These are phyloP conservation scores for Phytophthora sojae DNA, from an alignment of 352 stramenopile species.

Conservation along the genomic window DNA sequence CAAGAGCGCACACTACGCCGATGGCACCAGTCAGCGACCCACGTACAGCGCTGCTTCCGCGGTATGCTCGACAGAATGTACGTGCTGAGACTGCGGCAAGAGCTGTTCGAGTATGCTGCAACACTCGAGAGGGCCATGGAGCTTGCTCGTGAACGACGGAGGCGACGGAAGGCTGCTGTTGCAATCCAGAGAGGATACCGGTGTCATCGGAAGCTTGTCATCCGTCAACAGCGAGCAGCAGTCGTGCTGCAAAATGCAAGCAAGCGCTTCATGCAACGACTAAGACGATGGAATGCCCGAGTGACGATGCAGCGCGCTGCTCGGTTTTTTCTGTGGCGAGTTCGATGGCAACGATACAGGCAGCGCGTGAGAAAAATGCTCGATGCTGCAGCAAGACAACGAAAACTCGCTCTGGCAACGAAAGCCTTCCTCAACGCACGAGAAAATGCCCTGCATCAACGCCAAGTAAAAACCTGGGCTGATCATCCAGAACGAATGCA, in stretches of 20 bases:
- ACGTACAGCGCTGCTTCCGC: constrained; percentile 47
- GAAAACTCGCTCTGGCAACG: constrained; percentile 37
- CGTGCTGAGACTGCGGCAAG: constrained; percentile 39
- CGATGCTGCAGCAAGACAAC: constrained; percentile 30
- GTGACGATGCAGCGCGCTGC: constrained; percentile 46
- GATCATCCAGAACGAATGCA: constrained; percentile 30
- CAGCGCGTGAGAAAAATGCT: constrained; percentile 42
- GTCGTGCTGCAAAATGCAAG: constrained; percentile 37
- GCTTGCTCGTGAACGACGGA: constrained; percentile 27
- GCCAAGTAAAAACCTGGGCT: constrained; percentile 29
- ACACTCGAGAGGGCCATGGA: constrained; percentile 33
- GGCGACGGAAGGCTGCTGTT: constrained; percentile 32
- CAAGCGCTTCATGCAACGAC: constrained; percentile 47
- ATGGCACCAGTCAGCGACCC: constrained; percentile 51
- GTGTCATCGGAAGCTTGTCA: constrained; percentile 27
- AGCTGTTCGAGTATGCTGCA: constrained; percentile 36
- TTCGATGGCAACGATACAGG: constrained; percentile 34
- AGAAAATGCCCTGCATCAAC: constrained; percentile 13
- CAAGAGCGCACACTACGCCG: constrained; percentile 48
- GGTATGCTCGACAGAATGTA: constrained; percentile 46
- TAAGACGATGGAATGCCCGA: constrained; percentile 34
- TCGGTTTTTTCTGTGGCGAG: constrained; percentile 45
- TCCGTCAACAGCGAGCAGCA: constrained; percentile 34
- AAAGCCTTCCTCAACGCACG: constrained; percentile 36
- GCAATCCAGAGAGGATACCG: constrained; percentile 51